Conservation (phyloP, 306 rosid genomes). For the Morella rubra region DNA sequence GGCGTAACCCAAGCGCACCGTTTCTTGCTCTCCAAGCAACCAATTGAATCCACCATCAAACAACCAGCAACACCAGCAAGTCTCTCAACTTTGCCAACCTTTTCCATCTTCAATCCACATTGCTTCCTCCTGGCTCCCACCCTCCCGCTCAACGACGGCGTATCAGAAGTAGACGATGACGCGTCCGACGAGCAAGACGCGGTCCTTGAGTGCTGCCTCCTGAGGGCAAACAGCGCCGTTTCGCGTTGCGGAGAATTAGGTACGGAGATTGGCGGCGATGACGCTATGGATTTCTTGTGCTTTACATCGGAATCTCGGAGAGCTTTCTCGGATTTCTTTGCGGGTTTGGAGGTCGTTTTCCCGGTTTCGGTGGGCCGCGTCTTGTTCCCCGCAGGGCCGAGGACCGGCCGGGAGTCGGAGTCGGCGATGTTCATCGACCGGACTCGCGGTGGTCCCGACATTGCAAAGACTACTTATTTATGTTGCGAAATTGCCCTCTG, state of each 20-base stretch:
- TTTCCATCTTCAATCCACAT: slow-evolving; percentile 29
- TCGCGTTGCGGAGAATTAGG: slow-evolving; percentile 37
- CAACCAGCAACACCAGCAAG: slow-evolving; percentile 33
- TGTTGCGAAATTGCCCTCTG: neutral
- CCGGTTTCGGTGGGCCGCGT: slow-evolving; percentile 37
- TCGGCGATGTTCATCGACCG: slow-evolving; percentile 67
- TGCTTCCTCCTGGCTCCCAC: slow-evolving; percentile 45
- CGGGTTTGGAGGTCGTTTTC: slow-evolving; percentile 47
- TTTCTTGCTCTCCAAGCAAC: slow-evolving; percentile 61
- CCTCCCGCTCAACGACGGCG: slow-evolving; percentile 55
- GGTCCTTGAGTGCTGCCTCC: slow-evolving; percentile 57
- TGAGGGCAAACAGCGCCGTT: slow-evolving; percentile 32
- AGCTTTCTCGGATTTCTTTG: slow-evolving; percentile 46
- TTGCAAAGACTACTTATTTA: neutral
- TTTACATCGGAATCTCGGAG: slow-evolving; percentile 30
- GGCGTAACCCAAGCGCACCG: slow-evolving; percentile 82
- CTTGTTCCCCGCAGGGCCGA: slow-evolving; percentile 67
- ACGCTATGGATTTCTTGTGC: slow-evolving; percentile 36
- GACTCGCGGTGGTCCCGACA: slow-evolving; percentile 31
- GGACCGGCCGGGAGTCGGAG: slow-evolving; percentile 56
- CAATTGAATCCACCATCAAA: slow-evolving; percentile 37
- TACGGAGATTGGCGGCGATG: slow-evolving; percentile 3
- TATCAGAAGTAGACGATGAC: slow-evolving; percentile 63
- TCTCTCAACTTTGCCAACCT: slow-evolving; percentile 36
- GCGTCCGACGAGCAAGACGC: slow-evolving; percentile 82